Conservation (phyloP, 768 basidiomycete species). For the Hypholoma fasciculare region DNA sequence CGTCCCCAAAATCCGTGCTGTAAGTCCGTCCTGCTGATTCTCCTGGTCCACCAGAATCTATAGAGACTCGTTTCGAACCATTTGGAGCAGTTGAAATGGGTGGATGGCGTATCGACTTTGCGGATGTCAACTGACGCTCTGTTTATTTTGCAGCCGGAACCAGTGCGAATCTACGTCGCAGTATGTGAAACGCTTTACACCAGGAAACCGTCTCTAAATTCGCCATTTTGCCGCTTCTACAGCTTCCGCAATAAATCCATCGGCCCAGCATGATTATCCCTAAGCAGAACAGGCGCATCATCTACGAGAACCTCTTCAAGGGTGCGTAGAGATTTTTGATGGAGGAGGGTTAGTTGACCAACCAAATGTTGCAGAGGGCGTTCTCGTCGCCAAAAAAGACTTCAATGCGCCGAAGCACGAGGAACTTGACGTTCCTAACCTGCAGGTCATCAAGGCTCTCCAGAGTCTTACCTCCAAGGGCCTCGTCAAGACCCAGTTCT, state of each 20-base stretch:
- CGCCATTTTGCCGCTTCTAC: neutral
- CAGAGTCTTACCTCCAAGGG: constrained; percentile 74
- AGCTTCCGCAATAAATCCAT: constrained; percentile 35
- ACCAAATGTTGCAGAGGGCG: constrained; percentile 70
- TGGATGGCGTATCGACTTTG: constrained; percentile 35
- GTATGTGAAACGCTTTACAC: constrained; percentile 25
- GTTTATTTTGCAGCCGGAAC: constrained; percentile 32
- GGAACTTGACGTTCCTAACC: constrained; percentile 74
- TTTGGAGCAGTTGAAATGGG: constrained; percentile 29
- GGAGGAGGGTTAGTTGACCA: neutral
- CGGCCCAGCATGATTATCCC: constrained; percentile 89
- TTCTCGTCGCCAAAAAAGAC: constrained; percentile 99
- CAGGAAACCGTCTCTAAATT: constrained; percentile 3
- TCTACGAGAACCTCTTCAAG: constrained; percentile 99
- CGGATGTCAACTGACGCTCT: constrained; percentile 37
- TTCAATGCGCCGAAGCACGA: constrained; percentile 97
- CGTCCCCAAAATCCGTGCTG: constrained; percentile 38
- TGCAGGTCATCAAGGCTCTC: constrained; percentile 70
- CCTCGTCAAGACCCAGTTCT: constrained; percentile 98
- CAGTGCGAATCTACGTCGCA: constrained; percentile 41
- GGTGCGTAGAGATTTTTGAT: constrained; percentile 49
- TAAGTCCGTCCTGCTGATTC: constrained; percentile 32
- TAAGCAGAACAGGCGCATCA: constrained; percentile 91
- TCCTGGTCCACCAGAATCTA: constrained; percentile 16
- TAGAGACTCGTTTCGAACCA: constrained; percentile 21